phyloP scores from a whole-genome alignment of 2,329 filamentous ascomycete species.

The Ascosphaera acerosa region DNA sequence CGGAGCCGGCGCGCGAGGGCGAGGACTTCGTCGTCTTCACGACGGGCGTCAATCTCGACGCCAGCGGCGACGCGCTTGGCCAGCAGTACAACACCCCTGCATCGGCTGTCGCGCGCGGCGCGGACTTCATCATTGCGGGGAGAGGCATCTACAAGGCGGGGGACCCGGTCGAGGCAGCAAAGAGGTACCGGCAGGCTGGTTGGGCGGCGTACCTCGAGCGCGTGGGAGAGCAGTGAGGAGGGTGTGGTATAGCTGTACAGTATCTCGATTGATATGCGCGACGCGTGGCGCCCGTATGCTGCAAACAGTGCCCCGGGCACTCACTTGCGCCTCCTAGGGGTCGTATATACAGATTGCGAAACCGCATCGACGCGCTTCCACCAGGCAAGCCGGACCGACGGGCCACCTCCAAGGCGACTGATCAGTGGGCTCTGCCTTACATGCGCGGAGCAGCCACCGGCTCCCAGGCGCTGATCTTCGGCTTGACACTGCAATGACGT shows the following conservation, averaged over 20 bases:
- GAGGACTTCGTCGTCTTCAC: constrained; percentile 26
- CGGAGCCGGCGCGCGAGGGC: constrained; percentile 9
- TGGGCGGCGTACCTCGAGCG: constrained; percentile 22
- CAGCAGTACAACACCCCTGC: constrained; percentile 25
- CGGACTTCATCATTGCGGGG: constrained; percentile 24
- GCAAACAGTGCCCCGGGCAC: too few species aligned
- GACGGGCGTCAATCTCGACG: constrained; percentile 22
- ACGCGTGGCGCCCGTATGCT: too few species aligned
- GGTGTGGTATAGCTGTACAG: too few species aligned
- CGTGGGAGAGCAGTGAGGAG: constrained; percentile 6
- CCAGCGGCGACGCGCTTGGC: constrained; percentile 22
- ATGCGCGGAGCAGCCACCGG: constrained; percentile 13
- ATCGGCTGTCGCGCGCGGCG: constrained; percentile 20
- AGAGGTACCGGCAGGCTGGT: constrained; percentile 20
- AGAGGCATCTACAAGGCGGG: constrained; percentile 21
- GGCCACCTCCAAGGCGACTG: too few species aligned
- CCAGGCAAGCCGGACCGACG: too few species aligned
- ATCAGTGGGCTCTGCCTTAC: too few species aligned
- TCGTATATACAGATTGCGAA: too few species aligned
- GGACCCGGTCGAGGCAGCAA: constrained; percentile 20
- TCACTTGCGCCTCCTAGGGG: too few species aligned
- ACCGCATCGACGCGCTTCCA: too few species aligned
- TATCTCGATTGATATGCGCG: too few species aligned
- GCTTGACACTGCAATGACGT: constrained; percentile 10
- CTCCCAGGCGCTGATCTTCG: constrained; percentile 13